These are phyloP conservation scores for Chalciporus sp. DNA, from an alignment of 1,284 basidiomycete species.

Conservation along the genomic window DNA sequence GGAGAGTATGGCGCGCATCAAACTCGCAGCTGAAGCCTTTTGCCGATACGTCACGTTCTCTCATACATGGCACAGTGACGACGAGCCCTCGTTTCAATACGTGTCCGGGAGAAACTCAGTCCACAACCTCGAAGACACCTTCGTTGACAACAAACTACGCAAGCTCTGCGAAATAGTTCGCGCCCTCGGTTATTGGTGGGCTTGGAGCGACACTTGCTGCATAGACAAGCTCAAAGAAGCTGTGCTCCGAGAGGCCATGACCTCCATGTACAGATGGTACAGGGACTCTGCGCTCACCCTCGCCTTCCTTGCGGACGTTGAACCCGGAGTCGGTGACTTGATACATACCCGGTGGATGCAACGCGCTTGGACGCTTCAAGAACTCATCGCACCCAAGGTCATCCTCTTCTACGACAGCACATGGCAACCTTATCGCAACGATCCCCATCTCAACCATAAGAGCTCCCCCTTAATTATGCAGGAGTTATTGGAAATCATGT, in stretches of 20 bases:
- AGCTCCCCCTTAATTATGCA: conserved; percentile 7
- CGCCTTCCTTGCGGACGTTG: conserved; percentile 1
- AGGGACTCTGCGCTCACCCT: conserved; percentile 10
- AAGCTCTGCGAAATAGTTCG: conserved; percentile 8
- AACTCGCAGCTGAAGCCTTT: conserved; percentile 7
- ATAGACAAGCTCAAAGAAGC: conserved; percentile 1
- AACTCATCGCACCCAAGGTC: conserved; percentile 10
- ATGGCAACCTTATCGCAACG: conserved; percentile 13
- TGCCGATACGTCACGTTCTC: conserved; percentile 24
- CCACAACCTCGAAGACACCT: conserved; percentile 5
- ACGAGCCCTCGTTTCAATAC: conserved; percentile 14
- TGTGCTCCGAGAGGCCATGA: not conserved
- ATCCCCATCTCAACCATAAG: conserved; percentile 10
- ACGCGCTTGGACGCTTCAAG: conserved; percentile 14
- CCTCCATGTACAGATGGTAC: conserved; percentile 21
- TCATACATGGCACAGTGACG: conserved; percentile 17
- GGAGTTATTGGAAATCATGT: conserved; percentile 2
- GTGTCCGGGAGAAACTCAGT: conserved; percentile 8
- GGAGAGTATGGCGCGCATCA: not conserved
- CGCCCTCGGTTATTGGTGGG: not conserved
- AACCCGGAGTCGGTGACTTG: not conserved
- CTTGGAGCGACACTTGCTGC: conserved; percentile 2
- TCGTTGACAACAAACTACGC: conserved; percentile 7
- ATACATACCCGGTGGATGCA: not conserved
- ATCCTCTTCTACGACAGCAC: conserved; percentile 16